These are phyloP conservation scores for Pseudoturritis turrita DNA, from an alignment of 345 rosid genomes.

Conservation along the genomic window DNA sequence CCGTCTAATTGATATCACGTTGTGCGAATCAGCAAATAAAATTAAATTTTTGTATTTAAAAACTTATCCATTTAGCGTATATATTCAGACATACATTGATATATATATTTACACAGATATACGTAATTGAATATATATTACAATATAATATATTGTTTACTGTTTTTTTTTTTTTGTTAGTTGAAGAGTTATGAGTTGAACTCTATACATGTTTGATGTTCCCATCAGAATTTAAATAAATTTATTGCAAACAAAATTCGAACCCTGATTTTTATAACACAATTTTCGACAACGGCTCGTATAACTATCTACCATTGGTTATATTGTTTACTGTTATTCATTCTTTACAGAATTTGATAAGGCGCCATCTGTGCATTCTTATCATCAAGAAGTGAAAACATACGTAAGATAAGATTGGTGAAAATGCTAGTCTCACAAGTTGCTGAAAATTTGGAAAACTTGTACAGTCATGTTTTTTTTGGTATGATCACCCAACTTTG, in stretches of 20 bases:
- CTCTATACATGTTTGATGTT: too few relatives aligned
- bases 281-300: too few relatives aligned
- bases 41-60: neutral
- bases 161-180: too few relatives aligned
- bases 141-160: too few relatives aligned
- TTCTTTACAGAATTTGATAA: neutral
- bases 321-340: neutral
- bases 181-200: too few relatives aligned
- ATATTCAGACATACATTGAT: neutral
- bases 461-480: neutral
- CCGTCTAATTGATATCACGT: conserved; percentile 9
- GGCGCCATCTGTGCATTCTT: neutral
- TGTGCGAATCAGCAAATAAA: neutral
- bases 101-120: neutral
- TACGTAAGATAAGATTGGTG: neutral
- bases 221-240: too few relatives aligned
- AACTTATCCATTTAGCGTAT: neutral
- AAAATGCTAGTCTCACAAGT: conserved; percentile 8
- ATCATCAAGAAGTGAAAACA: neutral
- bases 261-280: too few relatives aligned
- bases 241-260: too few relatives aligned
- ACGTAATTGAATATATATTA: neutral
- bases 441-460: conserved; percentile 1
- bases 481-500: conserved; percentile 1
- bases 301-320: too few relatives aligned